Conservation (phyloP, 768 basidiomycete species). For the Lactarius hatsudake region DNA sequence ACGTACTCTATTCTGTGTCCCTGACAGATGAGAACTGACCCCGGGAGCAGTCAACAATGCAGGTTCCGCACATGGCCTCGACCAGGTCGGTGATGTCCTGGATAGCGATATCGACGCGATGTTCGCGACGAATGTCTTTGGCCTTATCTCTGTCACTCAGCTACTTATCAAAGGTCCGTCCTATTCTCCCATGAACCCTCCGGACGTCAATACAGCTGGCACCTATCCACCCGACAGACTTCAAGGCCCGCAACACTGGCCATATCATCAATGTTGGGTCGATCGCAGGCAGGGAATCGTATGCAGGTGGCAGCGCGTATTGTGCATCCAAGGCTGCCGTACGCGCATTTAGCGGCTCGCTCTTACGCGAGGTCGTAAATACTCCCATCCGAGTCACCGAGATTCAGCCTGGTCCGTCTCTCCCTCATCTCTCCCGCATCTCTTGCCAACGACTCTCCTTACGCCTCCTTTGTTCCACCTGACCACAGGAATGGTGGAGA, state of each 20-base stretch:
- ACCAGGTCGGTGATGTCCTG: conserved; percentile 79
- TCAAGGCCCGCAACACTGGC: conserved; percentile 49
- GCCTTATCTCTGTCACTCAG: conserved; percentile 82
- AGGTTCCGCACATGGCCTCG: conserved; percentile 86
- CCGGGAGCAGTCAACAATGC: conserved; percentile 62
- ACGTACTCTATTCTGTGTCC: conserved; percentile 27
- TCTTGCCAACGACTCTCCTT: conserved; percentile 14
- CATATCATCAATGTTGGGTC: conserved; percentile 97
- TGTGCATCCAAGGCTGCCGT: conserved; percentile 90
- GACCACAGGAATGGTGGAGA: conserved; percentile 73
- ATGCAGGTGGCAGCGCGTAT: conserved; percentile 89
- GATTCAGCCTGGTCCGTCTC: conserved; percentile 76
- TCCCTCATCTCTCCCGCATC: neutral
- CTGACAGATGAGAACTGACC: neutral
- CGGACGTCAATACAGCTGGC: conserved; percentile 1
- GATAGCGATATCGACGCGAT: conserved; percentile 72
- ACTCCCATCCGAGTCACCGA: conserved; percentile 93
- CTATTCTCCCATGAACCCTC: conserved; percentile 42
- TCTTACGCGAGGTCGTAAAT: conserved; percentile 85
- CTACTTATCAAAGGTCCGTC: conserved; percentile 40
- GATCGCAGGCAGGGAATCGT: conserved; percentile 70
- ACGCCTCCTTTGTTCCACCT: conserved; percentile 10
- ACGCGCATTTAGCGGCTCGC: conserved; percentile 76
- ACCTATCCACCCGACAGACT: conserved; percentile 36
- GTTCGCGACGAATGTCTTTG: conserved; percentile 61